Conservation (phyloP, 2,329 filamentous ascomycete species). For the Botryotinia narcissicola region DNA sequence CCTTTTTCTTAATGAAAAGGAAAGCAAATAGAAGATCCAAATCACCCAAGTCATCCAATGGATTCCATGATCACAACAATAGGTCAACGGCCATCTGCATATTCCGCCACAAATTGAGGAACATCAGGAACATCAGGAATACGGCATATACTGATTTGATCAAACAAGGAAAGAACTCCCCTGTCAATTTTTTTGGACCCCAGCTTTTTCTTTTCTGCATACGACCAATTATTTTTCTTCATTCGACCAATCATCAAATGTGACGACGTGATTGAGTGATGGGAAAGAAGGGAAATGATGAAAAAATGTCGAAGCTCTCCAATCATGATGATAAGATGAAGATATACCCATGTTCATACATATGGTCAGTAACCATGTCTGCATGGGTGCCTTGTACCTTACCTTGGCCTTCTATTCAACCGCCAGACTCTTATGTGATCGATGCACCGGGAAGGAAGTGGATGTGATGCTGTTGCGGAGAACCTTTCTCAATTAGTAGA, state of each 20-base stretch:
- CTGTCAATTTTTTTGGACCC: background rate
- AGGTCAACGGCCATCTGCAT: background rate
- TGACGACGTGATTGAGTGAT: background rate
- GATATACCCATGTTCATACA: background rate
- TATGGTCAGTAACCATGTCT: background rate
- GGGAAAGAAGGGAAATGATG: background rate
- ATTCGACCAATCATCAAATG: background rate
- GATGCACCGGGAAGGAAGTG: slow-evolving; percentile 1
- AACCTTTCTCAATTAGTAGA: slow-evolving; percentile 6
- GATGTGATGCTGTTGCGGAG: slow-evolving; percentile 14
- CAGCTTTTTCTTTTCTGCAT: background rate
- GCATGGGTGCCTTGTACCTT: slow-evolving; percentile 9
- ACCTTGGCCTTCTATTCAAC: slow-evolving; percentile 2
- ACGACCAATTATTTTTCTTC: background rate
- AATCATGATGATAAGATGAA: slow-evolving; percentile 4
- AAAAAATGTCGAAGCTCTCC: background rate
- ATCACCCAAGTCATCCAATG: background rate
- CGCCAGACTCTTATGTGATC: slow-evolving; percentile 8
- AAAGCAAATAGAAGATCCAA: background rate
- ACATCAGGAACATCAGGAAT: background rate
- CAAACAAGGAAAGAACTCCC: background rate
- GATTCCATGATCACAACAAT: background rate
- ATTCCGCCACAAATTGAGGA: background rate
- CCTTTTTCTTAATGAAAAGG: background rate
- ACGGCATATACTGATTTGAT: slow-evolving; percentile 1